Percentiles rank a stretch among this genome's conserved stretches.
phyloP scores from a whole-genome alignment of 2,329 filamentous ascomycete species.

The Nothophaeocryptopus gaeumannii region DNA sequence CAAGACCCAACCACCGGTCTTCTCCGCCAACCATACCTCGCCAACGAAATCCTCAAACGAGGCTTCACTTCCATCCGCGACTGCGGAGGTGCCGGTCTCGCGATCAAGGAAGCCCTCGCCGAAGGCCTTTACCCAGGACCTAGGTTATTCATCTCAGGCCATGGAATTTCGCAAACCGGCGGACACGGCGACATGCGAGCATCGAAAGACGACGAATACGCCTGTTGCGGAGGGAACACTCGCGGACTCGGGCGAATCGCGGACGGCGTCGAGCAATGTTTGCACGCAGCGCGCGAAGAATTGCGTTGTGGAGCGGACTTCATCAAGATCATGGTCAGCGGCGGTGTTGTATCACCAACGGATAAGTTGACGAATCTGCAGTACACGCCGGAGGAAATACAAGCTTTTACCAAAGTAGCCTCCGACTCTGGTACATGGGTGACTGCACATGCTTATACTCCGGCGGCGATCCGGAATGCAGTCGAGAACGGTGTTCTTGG shows the following conservation, averaged over 20 bases:
- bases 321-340: slow-evolving; percentile 61
- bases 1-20: slow-evolving; percentile 40
- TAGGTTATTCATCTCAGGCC: slow-evolving; percentile 54
- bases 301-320: slow-evolving; percentile 58
- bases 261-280: slow-evolving; percentile 56
- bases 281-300: slow-evolving; percentile 53
- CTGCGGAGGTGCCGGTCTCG: slow-evolving; percentile 55
- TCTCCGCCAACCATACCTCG: slow-evolving; percentile 50
- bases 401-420: slow-evolving; percentile 53
- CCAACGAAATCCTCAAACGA: slow-evolving; percentile 51
- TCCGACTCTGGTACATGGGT: slow-evolving; percentile 49
- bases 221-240: slow-evolving; percentile 49
- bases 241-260: slow-evolving; percentile 46
- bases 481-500: slow-evolving; percentile 55
- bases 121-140: slow-evolving; percentile 58
- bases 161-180: slow-evolving; percentile 57
- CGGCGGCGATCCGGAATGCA: slow-evolving; percentile 53
- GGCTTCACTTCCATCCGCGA: slow-evolving; percentile 61
- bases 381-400: slow-evolving; percentile 57
- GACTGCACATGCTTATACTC: slow-evolving; percentile 59
- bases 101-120: slow-evolving; percentile 56
- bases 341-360: slow-evolving; percentile 57
- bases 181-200: slow-evolving; percentile 57
- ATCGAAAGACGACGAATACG: slow-evolving; percentile 43
- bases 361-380: slow-evolving; percentile 55